A percentile compares a stretch with the other conserved stretches of the same genome.
Conservation (phyloP, 2,329 filamentous ascomycete genomes). For the Teratosphaeria epicoccoides region DNA sequence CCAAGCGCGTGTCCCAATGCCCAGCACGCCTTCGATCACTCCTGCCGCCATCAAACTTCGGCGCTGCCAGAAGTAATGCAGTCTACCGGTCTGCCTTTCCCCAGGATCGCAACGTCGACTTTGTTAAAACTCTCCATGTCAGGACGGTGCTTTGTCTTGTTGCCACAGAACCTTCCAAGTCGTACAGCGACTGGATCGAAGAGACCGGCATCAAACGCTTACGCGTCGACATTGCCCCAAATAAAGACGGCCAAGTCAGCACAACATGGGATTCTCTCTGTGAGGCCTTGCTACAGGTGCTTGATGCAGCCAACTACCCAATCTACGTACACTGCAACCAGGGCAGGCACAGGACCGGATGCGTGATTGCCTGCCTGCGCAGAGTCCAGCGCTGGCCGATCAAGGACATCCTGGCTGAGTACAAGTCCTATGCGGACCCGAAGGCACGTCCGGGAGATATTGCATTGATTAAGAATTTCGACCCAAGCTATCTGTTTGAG, state of each 20-base stretch:
- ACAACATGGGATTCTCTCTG: conserved; percentile 59
- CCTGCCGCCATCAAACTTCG: conserved; percentile 61
- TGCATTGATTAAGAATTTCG: conserved; percentile 34
- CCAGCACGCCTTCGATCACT: conserved; percentile 29
- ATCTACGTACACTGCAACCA: conserved; percentile 88
- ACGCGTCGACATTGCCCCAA: conserved; percentile 71
- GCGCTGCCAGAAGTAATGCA: conserved; percentile 56
- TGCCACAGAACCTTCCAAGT: conserved; percentile 34
- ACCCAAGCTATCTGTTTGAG: conserved; percentile 30
- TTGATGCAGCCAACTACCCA: conserved; percentile 65
- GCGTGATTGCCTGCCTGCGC: conserved; percentile 70
- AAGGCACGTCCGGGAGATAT: conserved; percentile 41
- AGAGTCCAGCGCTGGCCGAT: conserved; percentile 60
- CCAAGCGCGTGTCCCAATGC: conserved; percentile 11
- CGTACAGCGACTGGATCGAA: conserved; percentile 51
- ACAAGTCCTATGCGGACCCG: conserved; percentile 48
- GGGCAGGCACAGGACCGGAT: conserved; percentile 86
- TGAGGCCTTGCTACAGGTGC: conserved; percentile 58
- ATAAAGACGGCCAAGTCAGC: conserved; percentile 57
- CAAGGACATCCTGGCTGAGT: conserved; percentile 58
- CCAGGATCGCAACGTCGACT: conserved; percentile 56
- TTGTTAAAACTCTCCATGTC: conserved; percentile 56
- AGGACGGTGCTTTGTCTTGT: conserved; percentile 66
- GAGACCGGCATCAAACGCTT: conserved; percentile 59
- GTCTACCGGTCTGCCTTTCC: conserved; percentile 81